Conservation (phyloP, 2,329 filamentous ascomycete genomes). For the Blastomyces silverae region DNA sequence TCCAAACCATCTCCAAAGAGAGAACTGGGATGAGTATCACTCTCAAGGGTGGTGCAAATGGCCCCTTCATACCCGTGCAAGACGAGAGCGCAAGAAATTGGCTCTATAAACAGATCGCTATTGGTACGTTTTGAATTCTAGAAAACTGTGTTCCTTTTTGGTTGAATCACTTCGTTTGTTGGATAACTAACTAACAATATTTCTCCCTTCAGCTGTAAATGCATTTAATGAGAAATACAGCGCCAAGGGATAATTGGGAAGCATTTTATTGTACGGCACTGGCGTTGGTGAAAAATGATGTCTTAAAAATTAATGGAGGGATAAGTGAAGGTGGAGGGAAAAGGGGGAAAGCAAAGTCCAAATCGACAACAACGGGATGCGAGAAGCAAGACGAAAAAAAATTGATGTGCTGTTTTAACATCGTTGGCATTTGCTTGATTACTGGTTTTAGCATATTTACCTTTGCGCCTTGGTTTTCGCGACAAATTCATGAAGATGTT, state of each 20-base stretch:
- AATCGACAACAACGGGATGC: not conserved
- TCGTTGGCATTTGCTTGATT: not conserved
- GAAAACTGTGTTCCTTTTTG: not conserved
- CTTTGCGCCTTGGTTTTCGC: not conserved
- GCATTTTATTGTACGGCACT: not conserved
- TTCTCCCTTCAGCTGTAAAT: slow-evolving; percentile 48
- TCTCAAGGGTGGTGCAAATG: slow-evolving; percentile 82
- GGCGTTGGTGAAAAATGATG: too few relatives aligned
- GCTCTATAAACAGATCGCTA: slow-evolving; percentile 59
- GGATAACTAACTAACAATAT: not conserved
- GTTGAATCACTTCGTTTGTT: not conserved
- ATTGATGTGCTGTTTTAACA: not conserved
- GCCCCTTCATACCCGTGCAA: slow-evolving; percentile 89
- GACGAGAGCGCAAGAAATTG: slow-evolving; percentile 70
- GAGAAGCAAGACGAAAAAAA: not conserved
- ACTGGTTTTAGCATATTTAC: not conserved
- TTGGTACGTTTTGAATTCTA: slow-evolving; percentile 38
- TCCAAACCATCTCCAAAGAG: slow-evolving; percentile 96
- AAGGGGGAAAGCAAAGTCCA: not conserved
- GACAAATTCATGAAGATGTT: not conserved
- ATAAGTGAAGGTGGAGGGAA: not conserved
- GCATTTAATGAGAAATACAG: slow-evolving; percentile 62
- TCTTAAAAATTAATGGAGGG: not conserved
- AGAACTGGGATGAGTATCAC: slow-evolving; percentile 85
- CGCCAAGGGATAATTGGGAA: slow-evolving; percentile 45